These are phyloP conservation scores for Acorus calamus DNA, from an alignment of 106 monocot species.

Conservation along the genomic window DNA sequence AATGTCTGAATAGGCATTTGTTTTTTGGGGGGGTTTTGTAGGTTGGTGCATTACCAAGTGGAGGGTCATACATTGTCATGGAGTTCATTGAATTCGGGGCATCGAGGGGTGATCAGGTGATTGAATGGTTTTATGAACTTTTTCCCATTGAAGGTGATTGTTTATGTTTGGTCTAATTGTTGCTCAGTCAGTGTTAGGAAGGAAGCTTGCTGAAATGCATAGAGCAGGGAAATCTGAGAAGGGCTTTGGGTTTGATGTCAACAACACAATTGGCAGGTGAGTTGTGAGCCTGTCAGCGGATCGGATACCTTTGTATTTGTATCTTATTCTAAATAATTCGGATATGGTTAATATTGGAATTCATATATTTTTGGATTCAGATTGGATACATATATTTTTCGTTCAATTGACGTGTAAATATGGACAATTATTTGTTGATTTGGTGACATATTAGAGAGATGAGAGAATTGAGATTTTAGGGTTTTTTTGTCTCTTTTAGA, in stretches of 20 bases:
- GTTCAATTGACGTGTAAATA: too few relatives aligned
- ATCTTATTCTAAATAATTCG: too few relatives aligned
- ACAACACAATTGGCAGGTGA: conserved; percentile 92
- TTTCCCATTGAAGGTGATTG: not conserved
- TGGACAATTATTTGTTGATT: too few relatives aligned
- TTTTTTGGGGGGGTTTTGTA: conserved; percentile 10
- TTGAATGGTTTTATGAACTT: not conserved
- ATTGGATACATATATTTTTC: too few relatives aligned
- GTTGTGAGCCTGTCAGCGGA: too few relatives aligned
- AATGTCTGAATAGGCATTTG: not conserved
- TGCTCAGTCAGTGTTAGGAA: conserved; percentile 68
- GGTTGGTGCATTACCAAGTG: conserved; percentile 63
- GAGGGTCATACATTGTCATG: conserved; percentile 94
- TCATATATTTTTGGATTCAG: too few relatives aligned
- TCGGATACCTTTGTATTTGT: too few relatives aligned
- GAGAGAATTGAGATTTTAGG: too few relatives aligned
- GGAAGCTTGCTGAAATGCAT: conserved; percentile 95
- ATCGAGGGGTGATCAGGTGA: conserved; percentile 69
- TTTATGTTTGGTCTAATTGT: not conserved
- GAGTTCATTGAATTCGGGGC: conserved; percentile 81
- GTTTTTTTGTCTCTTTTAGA: too few relatives aligned
- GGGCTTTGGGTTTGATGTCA: conserved; percentile 83
- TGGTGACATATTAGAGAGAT: too few relatives aligned
- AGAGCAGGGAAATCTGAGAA: conserved; percentile 74
- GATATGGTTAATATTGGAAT: too few relatives aligned